These are phyloP conservation scores for Paragyromitra xinjiangensis DNA, from an alignment of 495 filamentous ascomycete genomes.

Conservation along the genomic window DNA sequence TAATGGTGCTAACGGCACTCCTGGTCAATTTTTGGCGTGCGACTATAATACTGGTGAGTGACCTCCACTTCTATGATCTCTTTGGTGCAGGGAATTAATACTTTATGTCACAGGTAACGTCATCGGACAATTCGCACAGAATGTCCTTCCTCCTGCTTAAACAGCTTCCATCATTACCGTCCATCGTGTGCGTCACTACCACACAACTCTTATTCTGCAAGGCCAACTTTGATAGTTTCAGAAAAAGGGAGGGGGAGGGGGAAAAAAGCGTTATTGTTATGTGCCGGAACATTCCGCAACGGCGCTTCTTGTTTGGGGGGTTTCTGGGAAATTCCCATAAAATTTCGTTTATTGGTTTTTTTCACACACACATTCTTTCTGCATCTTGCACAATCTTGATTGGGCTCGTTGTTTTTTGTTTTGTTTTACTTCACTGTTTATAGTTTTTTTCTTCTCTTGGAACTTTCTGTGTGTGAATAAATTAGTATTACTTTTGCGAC, in stretches of 20 bases:
- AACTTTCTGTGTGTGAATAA: constrained; percentile 21
- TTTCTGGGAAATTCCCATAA: constrained; percentile 19
- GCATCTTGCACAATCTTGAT: constrained; percentile 8
- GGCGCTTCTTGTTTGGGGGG: constrained; percentile 5
- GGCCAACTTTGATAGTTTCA: constrained; percentile 29
- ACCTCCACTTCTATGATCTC: neutral
- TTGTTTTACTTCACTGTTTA: constrained; percentile 31
- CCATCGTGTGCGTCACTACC: neutral
- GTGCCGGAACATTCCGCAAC: constrained; percentile 10
- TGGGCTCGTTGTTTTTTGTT: neutral
- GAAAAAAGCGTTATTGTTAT: constrained; percentile 10
- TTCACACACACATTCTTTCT: constrained; percentile 1
- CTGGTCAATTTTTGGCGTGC: constrained; percentile 67
- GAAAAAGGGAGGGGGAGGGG: neutral
- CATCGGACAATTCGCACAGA: constrained; percentile 69
- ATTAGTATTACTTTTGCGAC: neutral
- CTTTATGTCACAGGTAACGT: constrained; percentile 68
- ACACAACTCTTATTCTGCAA: neutral
- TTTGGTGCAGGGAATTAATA: constrained; percentile 52
- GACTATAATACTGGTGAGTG: constrained; percentile 81
- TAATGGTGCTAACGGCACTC: constrained; percentile 51
- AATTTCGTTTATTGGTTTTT: constrained; percentile 24
- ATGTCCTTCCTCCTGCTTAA: constrained; percentile 65
- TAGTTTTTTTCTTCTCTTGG: constrained; percentile 19
- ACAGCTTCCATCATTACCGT: neutral